Conservation (phyloP, 2,329 filamentous ascomycete genomes). For the Elsinoe ampelina region DNA sequence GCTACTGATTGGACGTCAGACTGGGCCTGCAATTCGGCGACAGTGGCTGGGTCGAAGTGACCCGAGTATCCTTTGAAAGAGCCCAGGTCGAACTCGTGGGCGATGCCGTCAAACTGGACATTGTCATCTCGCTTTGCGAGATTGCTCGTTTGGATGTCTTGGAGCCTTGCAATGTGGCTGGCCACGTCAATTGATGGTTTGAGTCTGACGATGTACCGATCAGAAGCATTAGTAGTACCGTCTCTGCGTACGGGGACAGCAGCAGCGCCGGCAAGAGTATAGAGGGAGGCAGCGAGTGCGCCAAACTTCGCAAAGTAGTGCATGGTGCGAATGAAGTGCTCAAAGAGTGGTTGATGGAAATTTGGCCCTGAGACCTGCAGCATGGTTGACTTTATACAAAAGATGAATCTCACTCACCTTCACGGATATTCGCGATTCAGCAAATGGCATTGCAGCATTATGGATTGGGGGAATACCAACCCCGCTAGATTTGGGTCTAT, state of each 20-base stretch:
- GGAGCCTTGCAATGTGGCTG: neutral
- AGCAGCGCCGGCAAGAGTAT: neutral
- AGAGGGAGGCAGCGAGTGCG: neutral
- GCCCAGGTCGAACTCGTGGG: slow-evolving; percentile 31
- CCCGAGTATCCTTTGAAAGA: slow-evolving; percentile 31
- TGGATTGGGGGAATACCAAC: neutral
- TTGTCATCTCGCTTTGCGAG: neutral
- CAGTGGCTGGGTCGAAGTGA: slow-evolving; percentile 31
- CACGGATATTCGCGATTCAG: neutral
- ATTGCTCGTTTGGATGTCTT: neutral
- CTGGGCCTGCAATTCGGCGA: slow-evolving; percentile 31
- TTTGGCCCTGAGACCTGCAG: too few species aligned
- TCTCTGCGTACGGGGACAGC: neutral
- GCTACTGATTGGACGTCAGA: slow-evolving; percentile 27
- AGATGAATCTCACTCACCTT: neutral
- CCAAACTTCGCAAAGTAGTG: neutral
- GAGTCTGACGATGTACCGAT: neutral
- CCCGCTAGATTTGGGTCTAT: neutral
- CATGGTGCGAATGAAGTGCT: neutral
- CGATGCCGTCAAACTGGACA: neutral
- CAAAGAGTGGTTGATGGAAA: neutral
- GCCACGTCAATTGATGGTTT: neutral
- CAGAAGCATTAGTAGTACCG: neutral
- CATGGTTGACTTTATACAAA: neutral
- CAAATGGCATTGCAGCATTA: neutral